These are phyloP conservation scores for Quambalaria eucalypti DNA, from an alignment of 1,284 basidiomycete species.

Conservation along the genomic window DNA sequence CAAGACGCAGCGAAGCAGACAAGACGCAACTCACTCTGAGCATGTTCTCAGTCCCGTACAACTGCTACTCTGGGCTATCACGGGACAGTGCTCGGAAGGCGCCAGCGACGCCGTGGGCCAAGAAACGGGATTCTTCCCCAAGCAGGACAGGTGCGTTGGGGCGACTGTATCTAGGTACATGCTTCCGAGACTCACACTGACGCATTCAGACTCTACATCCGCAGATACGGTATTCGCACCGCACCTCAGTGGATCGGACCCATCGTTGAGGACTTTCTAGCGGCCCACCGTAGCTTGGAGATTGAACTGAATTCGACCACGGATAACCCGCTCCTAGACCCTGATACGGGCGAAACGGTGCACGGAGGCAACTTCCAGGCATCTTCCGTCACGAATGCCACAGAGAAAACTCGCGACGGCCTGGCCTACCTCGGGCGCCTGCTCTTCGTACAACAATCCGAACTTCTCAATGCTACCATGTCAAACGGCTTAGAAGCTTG, in stretches of 20 bases:
- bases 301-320: conserved; percentile 76
- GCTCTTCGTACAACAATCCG: conserved; percentile 71
- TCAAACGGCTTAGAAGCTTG: conserved; percentile 29
- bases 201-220: not conserved
- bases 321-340: conserved; percentile 46
- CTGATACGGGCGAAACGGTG: conserved; percentile 5
- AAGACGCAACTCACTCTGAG: no score
- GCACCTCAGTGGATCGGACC: conserved; percentile 63
- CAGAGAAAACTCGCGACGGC: conserved; percentile 75
- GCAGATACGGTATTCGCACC: conserved; percentile 59
- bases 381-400: conserved; percentile 70
- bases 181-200: not conserved
- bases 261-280: conserved; percentile 69
- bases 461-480: conserved; percentile 54
- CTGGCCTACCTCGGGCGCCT: conserved; percentile 74
- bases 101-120: not conserved
- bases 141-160: not conserved
- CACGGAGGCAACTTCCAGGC: conserved; percentile 8
- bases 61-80: not conserved
- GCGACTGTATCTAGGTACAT: not conserved
- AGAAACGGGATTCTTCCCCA: not conserved
- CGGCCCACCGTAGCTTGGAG: conserved; percentile 58
- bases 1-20: no score
- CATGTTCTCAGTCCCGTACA: not conserved
- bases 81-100: not conserved